Evolutionary conservation across 768 basidiomycete species (phyloP).

Genomic region (Boletus pseudopeckii): DNA sequence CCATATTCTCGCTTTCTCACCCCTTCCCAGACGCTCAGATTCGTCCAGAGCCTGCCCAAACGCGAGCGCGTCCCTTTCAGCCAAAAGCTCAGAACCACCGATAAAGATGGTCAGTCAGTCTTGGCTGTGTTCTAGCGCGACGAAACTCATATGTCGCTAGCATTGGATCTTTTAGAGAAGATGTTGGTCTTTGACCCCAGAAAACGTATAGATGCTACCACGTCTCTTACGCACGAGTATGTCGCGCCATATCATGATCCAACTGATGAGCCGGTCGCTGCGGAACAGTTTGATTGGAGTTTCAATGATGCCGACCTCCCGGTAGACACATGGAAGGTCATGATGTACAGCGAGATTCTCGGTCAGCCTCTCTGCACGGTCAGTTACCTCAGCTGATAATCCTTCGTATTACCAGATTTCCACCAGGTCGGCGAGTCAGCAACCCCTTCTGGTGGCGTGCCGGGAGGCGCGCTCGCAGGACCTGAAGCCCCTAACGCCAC

Average conservation of each 20-base stretch:
- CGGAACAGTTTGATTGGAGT: constrained; percentile 96
- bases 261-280: constrained; percentile 92
- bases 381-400: background rate
- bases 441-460: constrained; percentile 33
- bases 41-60: constrained; percentile 97
- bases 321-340: constrained; percentile 99
- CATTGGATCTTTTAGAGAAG: constrained; percentile 92
- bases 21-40: constrained; percentile 80
- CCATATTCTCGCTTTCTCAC: constrained; percentile 11
- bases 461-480: constrained; percentile 69
- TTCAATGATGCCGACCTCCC: constrained; percentile 99
- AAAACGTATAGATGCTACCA: constrained; percentile 91
- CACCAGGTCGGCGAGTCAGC: constrained; percentile 68
- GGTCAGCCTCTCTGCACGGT: constrained; percentile 48
- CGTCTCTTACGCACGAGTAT: constrained; percentile 89
- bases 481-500: constrained; percentile 39
- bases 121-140: background rate
- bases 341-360: constrained; percentile 99
- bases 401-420: constrained; percentile 52
- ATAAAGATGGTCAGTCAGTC: constrained; percentile 69
- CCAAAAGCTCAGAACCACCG: constrained; percentile 86
- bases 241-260: constrained; percentile 98
- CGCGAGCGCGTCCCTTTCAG: constrained; percentile 93
- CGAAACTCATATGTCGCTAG: constrained; percentile 37
- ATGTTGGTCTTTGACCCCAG: constrained; percentile 99